phyloP scores from a whole-genome alignment of 2,329 filamentous ascomycete species.

The Sclerotiophoma versabilis region DNA sequence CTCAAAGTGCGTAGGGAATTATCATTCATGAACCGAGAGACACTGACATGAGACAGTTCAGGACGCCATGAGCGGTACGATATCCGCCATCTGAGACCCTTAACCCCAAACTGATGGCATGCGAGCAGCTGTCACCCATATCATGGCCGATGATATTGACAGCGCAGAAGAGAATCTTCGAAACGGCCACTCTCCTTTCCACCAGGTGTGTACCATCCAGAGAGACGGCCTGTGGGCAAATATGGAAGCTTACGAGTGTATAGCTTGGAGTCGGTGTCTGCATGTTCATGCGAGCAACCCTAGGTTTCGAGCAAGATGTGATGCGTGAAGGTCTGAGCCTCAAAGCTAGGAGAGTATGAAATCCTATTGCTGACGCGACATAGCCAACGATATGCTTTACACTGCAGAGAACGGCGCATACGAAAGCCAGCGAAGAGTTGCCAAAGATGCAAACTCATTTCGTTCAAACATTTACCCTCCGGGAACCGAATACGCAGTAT shows the following conservation, averaged over 20 bases:
- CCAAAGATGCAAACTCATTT: constrained; percentile 66
- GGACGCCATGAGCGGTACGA: constrained; percentile 56
- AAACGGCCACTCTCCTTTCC: constrained; percentile 82
- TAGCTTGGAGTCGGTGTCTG: constrained; percentile 81
- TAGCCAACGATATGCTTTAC: constrained; percentile 72
- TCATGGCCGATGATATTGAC: constrained; percentile 91
- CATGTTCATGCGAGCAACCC: constrained; percentile 81
- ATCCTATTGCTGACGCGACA: constrained; percentile 11
- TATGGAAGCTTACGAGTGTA: constrained; percentile 27
- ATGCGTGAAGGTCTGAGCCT: constrained; percentile 72
- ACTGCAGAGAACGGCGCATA: constrained; percentile 79
- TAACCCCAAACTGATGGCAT: constrained; percentile 33
- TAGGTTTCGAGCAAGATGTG: constrained; percentile 90
- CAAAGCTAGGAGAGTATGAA: not conserved
- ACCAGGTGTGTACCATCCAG: constrained; percentile 61
- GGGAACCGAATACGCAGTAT: constrained; percentile 86
- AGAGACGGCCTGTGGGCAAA: not conserved
- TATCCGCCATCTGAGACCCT: constrained; percentile 4
- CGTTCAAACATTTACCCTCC: constrained; percentile 75
- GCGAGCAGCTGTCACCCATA: constrained; percentile 66
- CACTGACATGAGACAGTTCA: constrained; percentile 44
- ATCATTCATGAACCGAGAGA: not conserved
- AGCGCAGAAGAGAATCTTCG: constrained; percentile 77
- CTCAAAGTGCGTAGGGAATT: constrained; percentile 55
- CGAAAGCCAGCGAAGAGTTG: constrained; percentile 76